Base-by-base conservation (phyloP, 169 alveolate species). In the Theileria annulata region DNA sequence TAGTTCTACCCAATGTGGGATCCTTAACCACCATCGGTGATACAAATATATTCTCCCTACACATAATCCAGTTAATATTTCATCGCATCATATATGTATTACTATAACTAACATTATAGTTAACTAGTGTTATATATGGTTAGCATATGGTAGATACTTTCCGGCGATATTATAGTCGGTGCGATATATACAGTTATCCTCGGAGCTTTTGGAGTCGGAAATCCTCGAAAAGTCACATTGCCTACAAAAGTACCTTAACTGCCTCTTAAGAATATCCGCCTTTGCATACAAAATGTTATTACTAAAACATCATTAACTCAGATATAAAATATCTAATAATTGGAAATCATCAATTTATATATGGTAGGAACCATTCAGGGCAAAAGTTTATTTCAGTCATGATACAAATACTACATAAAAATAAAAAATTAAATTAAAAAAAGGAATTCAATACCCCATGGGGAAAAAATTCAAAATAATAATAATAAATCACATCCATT, bases 1-100 rank as follows among this genome's bases (percentile, higher is more conserved):
- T 85, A 49, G 96, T 94, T 17, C 97, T 90, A 13, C 97, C 97
- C 33, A 95, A 87, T 3, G 97, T 93, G 15, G 97, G 97, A 75
- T 95, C 97, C 73, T 94, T 92, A 58, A 88, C 84, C 33, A 95
- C 79, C 49, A 87, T 95, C 13, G 94, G 93, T 54, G 94, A 89
- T 23, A 95, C 91, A 49, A 89, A 78, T 33, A 94, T 87, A 75
- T 94, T 96, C 64, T 94, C 97, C 63, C 96, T 92, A 78, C n/a
- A 59, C 33, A 48, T 5, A 13, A 27, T n/a, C 19, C 37, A 0
- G 10, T 6, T 2, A 58, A 25, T 25, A 25, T 25, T 35, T 35
- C 8, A 35, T 35, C 47, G 8, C 3, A 3, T 4, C 33, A 25
- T 8, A 27, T 58, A 58, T 8, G 28, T 58, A 58, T 58, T 58